Conservation (phyloP, 2,329 filamentous ascomycete species). For the Aspergillus pseudonomiae region DNA sequence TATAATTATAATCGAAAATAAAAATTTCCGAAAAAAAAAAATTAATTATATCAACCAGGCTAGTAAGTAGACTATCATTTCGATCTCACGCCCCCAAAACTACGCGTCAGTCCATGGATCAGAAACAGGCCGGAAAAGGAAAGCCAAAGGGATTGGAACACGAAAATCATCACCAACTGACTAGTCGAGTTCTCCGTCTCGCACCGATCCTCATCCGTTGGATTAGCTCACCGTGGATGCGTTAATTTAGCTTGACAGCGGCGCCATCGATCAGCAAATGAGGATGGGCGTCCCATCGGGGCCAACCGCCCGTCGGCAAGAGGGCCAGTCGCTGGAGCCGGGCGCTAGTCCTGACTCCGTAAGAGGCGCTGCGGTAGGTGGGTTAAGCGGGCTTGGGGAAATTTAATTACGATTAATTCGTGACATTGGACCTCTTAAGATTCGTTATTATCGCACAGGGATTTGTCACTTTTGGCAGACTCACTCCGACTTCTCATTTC, state of each 20-base stretch:
- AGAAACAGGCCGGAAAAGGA: not conserved
- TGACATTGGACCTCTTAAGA: not conserved
- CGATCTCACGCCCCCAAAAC: not conserved
- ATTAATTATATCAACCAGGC: not conserved
- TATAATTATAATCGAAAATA: not conserved
- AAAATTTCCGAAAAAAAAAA: not conserved
- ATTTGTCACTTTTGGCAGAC: constrained; percentile 2
- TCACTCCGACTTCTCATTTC: not conserved
- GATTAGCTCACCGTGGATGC: not conserved
- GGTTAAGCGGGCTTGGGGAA: constrained; percentile 9
- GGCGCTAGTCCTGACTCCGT: constrained; percentile 13
- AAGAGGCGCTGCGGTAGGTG: constrained; percentile 4
- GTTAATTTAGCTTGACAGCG: not conserved
- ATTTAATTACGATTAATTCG: not conserved
- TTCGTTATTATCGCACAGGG: not conserved
- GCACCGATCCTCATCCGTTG: not conserved
- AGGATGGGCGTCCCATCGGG: not conserved
- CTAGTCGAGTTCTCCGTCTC: not conserved
- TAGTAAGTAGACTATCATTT: not conserved
- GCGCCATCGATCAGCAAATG: not conserved
- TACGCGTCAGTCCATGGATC: not conserved
- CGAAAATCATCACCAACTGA: not conserved
- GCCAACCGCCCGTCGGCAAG: constrained; percentile 11
- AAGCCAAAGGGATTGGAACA: no score
- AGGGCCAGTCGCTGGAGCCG: constrained; percentile 6